Evolutionary conservation across 441 rosid species (phyloP).

Genomic region (Breynia disticha): DNA sequence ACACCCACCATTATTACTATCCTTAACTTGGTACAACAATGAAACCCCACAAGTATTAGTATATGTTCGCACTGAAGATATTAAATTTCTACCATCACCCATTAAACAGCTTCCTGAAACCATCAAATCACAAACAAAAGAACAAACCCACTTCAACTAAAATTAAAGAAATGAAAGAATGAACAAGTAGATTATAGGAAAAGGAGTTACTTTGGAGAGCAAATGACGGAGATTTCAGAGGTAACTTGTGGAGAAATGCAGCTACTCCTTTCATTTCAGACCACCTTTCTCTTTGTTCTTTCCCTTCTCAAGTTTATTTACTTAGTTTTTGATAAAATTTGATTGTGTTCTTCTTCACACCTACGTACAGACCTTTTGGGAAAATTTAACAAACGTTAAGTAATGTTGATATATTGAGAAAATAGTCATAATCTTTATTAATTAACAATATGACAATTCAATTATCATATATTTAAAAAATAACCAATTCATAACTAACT

Average conservation of each 20-base stretch:
- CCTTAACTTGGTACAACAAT: slow-evolving; percentile 15
- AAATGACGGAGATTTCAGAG: background rate
- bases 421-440: no score
- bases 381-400: no score
- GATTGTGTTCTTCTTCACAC: no score
- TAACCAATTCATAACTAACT: no score
- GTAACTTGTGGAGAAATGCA: slow-evolving; percentile 18
- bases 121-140: background rate
- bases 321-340: no score
- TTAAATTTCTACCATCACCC: slow-evolving; percentile 15
- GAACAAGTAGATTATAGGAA: background rate
- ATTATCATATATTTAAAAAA: no score
- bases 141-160: background rate
- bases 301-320: no score
- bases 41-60: slow-evolving; percentile 15
- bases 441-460: no score
- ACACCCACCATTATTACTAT: background rate
- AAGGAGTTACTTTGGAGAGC: slow-evolving; percentile 1
- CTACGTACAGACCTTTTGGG: no score
- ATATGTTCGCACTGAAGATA: slow-evolving; percentile 29
- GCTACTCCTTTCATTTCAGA: slow-evolving; percentile 32
- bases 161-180: background rate
- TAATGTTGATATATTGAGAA: no score
- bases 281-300: no score
- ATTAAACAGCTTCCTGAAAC: slow-evolving; percentile 21